Evolutionary conservation across 192 early-diverging fungal genomes (phyloP), one percentile per base, ranked within the genome.

Genomic region (Obelidium mucronatum): DNA sequence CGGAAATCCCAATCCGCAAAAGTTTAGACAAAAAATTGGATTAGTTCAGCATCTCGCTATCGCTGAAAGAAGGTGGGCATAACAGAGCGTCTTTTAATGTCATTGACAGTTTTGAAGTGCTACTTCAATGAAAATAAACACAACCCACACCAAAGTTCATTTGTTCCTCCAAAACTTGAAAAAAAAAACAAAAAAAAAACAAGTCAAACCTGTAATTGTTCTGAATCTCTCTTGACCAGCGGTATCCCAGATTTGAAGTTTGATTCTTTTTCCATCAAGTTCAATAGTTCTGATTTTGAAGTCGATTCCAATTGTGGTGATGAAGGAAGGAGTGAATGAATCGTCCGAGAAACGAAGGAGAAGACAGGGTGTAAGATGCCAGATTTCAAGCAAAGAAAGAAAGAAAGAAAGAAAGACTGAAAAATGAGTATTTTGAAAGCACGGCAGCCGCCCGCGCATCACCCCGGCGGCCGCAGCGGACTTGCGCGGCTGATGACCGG

Each of bases 201-300:
- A 53, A 51, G 64, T 85, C 94, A 93, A 93, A 13, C 96, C 97
- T 15, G 96, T 99, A 72, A 99, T 99, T 52, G 96, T 99, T 76
- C 97, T 91, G 89, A 98, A 99, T 64, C 97, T 93, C 82, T 99
- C 97, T 86, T 98, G 97, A 48, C 97, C 96, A 28, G 96, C 96
- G 6, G 96, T 99, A 84, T 99, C 96, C 97, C 97, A 99, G 73
- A 99, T 99, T 84, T 99, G 97, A 42, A 99, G 89, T 86, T 99
- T 99, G 81, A 99, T 97, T 69, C 96, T 91, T 88, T 98, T 98
- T 68, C 96, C 97, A 80, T 98, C 97, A 40, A 99, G 88, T 78
- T 99, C 97, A 69, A 99, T 97, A 28, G 96, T 98, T 67, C 96
- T 91, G 81, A 99, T 98, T 87, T 98, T 97, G 83, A 99, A 99